Evolutionary conservation across 306 rosid species (phyloP).

Genomic region (Ormosia semicastrata): DNA sequence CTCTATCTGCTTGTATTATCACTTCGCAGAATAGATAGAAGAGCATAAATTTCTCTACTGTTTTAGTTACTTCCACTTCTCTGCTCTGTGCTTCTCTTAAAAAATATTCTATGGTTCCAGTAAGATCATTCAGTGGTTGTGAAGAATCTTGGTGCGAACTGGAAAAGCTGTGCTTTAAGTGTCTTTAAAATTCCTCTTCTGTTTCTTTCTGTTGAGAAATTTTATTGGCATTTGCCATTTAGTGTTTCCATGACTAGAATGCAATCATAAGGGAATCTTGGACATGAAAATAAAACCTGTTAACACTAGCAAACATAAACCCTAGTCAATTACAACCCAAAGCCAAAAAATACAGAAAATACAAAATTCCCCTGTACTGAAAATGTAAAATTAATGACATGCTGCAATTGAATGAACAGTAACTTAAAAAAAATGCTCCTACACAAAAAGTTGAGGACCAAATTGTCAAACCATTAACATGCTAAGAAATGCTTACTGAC

Average conservation of each 20-base stretch:
- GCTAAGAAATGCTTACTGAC: background rate
- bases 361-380: background rate
- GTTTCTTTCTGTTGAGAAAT: background rate
- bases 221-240: background rate
- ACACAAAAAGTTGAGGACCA: background rate
- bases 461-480: background rate
- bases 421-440: background rate
- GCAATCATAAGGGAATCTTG: background rate
- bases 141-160: background rate
- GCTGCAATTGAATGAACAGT: background rate
- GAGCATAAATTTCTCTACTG: background rate
- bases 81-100: background rate
- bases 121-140: background rate
- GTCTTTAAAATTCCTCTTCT: background rate
- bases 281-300: background rate
- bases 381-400: background rate
- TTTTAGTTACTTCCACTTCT: background rate
- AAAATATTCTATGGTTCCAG: background rate
- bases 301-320: background rate
- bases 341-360: too few species aligned
- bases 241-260: background rate
- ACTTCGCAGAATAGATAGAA: background rate
- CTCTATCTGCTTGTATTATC: constrained; percentile 12
- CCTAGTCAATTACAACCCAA: background rate
- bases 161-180: background rate